phyloP scores from a whole-genome alignment of 306 rosid genomes.

The Acmispon strigosus region DNA sequence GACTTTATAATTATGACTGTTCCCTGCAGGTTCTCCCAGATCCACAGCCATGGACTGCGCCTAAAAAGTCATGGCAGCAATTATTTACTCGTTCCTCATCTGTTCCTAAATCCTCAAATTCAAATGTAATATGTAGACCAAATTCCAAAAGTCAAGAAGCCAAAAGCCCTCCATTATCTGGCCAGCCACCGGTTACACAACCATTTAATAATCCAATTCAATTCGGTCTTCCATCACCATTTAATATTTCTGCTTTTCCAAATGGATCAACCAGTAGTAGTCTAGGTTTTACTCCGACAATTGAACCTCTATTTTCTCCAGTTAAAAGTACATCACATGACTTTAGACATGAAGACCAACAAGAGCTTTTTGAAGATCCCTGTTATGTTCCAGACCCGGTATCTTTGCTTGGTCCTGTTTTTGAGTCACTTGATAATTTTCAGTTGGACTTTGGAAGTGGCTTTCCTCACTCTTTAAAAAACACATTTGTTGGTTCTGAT shows the following conservation, averaged over 20 bases:
- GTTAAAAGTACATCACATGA: conserved; percentile 50
- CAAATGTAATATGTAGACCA: conserved; percentile 79
- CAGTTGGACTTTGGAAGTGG: conserved; percentile 67
- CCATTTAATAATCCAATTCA: conserved; percentile 76
- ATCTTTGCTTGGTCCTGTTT: conserved; percentile 90
- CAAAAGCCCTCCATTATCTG: conserved; percentile 43
- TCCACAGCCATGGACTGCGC: conserved; percentile 48
- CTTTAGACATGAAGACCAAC: conserved; percentile 61
- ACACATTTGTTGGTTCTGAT: conserved; percentile 47
- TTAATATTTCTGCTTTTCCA: conserved; percentile 48
- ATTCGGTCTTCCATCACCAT: conserved; percentile 90
- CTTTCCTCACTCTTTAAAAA: conserved; percentile 49
- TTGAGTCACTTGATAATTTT: conserved; percentile 89
- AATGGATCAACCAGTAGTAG: conserved; percentile 47
- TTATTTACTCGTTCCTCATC: conserved; percentile 79
- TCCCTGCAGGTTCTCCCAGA: conserved; percentile 60
- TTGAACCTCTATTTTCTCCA: conserved; percentile 62
- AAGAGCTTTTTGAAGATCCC: conserved; percentile 93
- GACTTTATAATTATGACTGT: conserved; percentile 21
- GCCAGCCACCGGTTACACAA: conserved; percentile 51
- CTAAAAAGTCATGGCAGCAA: conserved; percentile 90
- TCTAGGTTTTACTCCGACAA: conserved; percentile 79
- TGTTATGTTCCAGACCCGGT: conserved; percentile 86
- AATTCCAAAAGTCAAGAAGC: conserved; percentile 54
- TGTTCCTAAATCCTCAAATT: conserved; percentile 43